Base-by-base conservation (phyloP, 116 monocot genomes). In the Dioscorea cayenensis region DNA sequence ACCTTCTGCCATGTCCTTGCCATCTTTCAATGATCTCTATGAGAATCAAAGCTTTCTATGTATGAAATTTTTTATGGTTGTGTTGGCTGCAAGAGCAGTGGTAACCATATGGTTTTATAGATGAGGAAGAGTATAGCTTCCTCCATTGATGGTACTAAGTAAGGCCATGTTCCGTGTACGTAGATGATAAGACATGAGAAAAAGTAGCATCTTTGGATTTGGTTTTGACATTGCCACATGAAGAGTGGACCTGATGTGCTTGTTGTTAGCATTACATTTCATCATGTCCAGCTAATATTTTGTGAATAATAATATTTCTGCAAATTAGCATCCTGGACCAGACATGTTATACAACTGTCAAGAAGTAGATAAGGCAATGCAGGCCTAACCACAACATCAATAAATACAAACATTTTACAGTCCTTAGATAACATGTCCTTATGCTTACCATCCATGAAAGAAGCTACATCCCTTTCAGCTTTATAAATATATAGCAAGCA, bases 1-100 rank as follows among this genome's bases (percentile, higher is more conserved):
- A 61, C 32, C 60, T 63, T 76, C 19, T 43, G 58, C 68, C 76
- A 76, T 37, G 60, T 69, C 29, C 28, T 76, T 5, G 69, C 69
- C 69, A 69, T 69, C 52, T 49, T 28, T 14, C 16, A 32, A 16
- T 14, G 13, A 9, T 17, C 5, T 13, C 18, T 65, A 13, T 65
- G 28, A 14, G 14, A 25, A 27, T 23, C 35, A 65, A 32, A 23
- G 65, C 25, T 63, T 63, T 2, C 23, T 23, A 23, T 8, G 13
- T 12, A 6, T 12, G 12, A 63, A 23, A 2, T 6, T 23, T 63
- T 4, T 23, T 63, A 28, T 63, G 63, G 32, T 16, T 65, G 36
- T 35, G 9, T 35, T 36, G 28, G 11, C 12, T 65, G 23, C 27
- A 63, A 63, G 23, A 23, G 4, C 27, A 20, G 13, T 63, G 63